These are phyloP conservation scores for Aspergillus spinulosporus DNA, from an alignment of 2,329 filamentous ascomycete genomes.

Conservation along the genomic window DNA sequence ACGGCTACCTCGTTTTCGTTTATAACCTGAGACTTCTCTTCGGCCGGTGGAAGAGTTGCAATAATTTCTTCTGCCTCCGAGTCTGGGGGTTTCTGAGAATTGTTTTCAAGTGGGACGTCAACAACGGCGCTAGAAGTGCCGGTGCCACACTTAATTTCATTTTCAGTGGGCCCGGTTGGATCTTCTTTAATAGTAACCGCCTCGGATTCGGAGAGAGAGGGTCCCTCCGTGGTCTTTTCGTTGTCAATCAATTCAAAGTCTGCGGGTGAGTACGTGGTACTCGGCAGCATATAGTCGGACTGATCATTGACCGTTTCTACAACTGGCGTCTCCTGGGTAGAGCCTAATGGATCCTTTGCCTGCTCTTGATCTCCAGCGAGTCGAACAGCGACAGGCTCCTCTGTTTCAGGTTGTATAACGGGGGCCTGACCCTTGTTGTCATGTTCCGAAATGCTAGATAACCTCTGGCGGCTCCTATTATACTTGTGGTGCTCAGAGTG, in stretches of 20 bases:
- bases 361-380: conserved; percentile 3
- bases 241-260: background rate
- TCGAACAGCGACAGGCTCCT: conserved; percentile 8
- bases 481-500: conserved; percentile 18
- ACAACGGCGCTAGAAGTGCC: conserved; percentile 33
- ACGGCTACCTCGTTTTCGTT: conserved; percentile 21
- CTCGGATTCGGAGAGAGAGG: conserved; percentile 28
- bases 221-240: conserved; percentile 5
- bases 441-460: conserved; percentile 15
- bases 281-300: conserved; percentile 3
- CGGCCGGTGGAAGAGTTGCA: conserved; percentile 19
- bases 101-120: conserved; percentile 31
- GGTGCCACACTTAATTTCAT: conserved; percentile 31
- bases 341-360: conserved; percentile 4
- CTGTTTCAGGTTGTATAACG: conserved; percentile 18
- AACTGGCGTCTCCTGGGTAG: background rate
- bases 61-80: conserved; percentile 27
- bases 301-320: conserved; percentile 4
- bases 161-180: conserved; percentile 26
- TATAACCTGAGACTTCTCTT: conserved; percentile 19
- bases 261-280: conserved; percentile 12
- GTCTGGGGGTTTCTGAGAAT: conserved; percentile 25
- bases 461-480: conserved; percentile 12
- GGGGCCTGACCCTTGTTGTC: conserved; percentile 19
- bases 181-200: conserved; percentile 25